Base-by-base conservation (phyloP, 108 stramenopile genomes). In the Chaetoceros tenuissimus region DNA sequence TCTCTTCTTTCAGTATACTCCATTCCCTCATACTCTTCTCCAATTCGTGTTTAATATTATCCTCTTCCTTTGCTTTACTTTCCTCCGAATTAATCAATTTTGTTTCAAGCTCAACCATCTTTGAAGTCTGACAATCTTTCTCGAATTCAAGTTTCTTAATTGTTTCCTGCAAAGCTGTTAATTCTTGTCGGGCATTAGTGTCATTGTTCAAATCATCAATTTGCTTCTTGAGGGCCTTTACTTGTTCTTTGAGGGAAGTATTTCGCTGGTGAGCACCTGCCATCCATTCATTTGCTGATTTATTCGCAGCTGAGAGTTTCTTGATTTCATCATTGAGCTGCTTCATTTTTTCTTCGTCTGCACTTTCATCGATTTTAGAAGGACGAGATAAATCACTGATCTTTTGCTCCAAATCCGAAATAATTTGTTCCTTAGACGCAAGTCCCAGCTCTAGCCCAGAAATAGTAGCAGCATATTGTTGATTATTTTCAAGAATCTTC, bases 281-380 rank as follows among this genome's bases (percentile, higher is more conserved):
- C 79, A 89, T 84, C 83, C 83, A 82, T 59, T 80, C 79, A 56
- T 89, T 78, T 18, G 83, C 83, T 28, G 76, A 75, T 27, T 79
- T 64, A 40, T 84, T 84, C 13, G 78, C 75, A 1, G 53, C 40
- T 48, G 59, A 56, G 10, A 86, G 70, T 50, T 82, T 65, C 46
- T 67, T 61, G 24, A 82, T 73, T 43, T 51, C 55, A 1, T 18
- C 62, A 48, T 69, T 61, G 30, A 71, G 71, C 59, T 68, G 34
- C 30, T 50, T 30, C 7, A 76, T 1, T 2, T 3, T 29, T 46
- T 56, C 55, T 23, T 2, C 2, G 34, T 51, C 50, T 3, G 46
- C 46, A 47, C n/a, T n/a, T n/a, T n/a, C n/a, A n/a, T n/a, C n/a
- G n/a, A n/a, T n/a, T 10, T 40, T 13, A 10, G 34, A 40, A 40